Conservation (phyloP, 177 flowering plant genomes). For the Vitis hybrid region DNA sequence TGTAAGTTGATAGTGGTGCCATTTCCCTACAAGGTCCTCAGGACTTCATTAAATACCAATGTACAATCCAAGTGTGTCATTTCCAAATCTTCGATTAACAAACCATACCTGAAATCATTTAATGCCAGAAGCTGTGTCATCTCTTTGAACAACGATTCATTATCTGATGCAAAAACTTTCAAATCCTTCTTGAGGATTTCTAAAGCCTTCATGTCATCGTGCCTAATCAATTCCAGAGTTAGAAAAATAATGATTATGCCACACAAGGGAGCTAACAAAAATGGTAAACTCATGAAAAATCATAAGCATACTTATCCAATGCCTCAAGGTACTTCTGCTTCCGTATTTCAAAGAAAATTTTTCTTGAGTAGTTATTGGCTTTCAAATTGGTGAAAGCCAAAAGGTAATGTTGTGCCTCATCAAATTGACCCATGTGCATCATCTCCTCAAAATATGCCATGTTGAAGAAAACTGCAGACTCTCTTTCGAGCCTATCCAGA, state of each 20-base stretch:
- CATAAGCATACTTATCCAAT: conserved; percentile 32
- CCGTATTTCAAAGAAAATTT: conserved; percentile 41
- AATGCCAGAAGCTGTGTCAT: conserved; percentile 25
- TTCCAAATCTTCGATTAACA: not conserved
- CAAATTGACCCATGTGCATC: conserved; percentile 33
- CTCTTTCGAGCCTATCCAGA: conserved; percentile 36
- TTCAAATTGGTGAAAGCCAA: conserved; percentile 39
- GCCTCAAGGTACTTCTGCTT: conserved; percentile 50
- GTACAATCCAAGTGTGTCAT: not conserved
- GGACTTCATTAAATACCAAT: not conserved
- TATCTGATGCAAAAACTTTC: conserved; percentile 20
- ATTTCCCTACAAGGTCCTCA: not conserved
- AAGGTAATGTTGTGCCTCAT: conserved; percentile 39
- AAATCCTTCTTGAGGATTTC: conserved; percentile 28
- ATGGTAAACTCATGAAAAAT: not conserved
- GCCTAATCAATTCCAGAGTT: conserved; percentile 11
- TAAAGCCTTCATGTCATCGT: conserved; percentile 23
- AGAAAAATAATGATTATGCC: not conserved
- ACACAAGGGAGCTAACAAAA: not conserved
- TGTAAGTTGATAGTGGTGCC: not conserved
- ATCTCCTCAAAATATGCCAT: conserved; percentile 36
- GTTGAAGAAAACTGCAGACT: conserved; percentile 40
- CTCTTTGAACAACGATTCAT: conserved; percentile 24
- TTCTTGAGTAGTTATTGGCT: conserved; percentile 36
- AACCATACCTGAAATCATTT: conserved; percentile 23